Percentiles rank a stretch among this genome's conserved stretches.
These are phyloP conservation scores for Ustilago lituana DNA, from an alignment of 1,284 basidiomycete genomes.

Conservation along the genomic window DNA sequence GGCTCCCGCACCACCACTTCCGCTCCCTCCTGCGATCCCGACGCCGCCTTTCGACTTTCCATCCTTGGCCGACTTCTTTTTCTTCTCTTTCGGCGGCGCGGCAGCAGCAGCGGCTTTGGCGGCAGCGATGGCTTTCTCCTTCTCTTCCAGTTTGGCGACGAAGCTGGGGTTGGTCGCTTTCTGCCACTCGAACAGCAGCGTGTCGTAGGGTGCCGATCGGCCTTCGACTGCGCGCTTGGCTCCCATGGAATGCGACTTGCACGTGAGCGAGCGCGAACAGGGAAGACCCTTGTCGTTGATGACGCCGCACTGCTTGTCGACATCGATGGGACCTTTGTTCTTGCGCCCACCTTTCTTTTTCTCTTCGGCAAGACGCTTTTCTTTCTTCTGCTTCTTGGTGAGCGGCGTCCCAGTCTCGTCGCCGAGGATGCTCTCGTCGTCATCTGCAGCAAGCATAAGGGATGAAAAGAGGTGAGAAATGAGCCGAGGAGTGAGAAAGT, in stretches of 20 bases:
- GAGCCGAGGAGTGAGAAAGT: not conserved
- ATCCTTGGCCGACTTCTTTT: slow-evolving; percentile 51
- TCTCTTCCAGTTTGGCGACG: slow-evolving; percentile 83
- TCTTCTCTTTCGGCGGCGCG: slow-evolving; percentile 56
- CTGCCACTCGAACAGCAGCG: slow-evolving; percentile 84
- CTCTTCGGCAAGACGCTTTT: slow-evolving; percentile 29
- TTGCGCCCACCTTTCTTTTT: slow-evolving; percentile 52
- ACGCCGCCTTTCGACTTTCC: slow-evolving; percentile 18
- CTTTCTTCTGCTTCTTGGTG: slow-evolving; percentile 45
- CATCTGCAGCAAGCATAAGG: slow-evolving; percentile 14
- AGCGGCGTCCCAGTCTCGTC: slow-evolving; percentile 19
- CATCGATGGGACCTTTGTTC: slow-evolving; percentile 71
- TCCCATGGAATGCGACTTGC: slow-evolving; percentile 98
- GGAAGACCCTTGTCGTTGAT: slow-evolving; percentile 94
- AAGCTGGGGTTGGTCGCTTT: slow-evolving; percentile 90
- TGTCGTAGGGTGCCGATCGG: slow-evolving; percentile 85
- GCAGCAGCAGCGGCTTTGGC: slow-evolving; percentile 51
- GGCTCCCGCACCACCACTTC: slow-evolving; percentile 7
- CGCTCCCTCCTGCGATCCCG: not conserved
- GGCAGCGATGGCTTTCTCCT: slow-evolving; percentile 62
- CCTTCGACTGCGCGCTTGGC: slow-evolving; percentile 91
- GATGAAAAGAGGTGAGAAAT: not conserved
- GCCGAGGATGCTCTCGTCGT: slow-evolving; percentile 35
- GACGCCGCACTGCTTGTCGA: slow-evolving; percentile 94
- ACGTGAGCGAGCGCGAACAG: slow-evolving; percentile 95